A percentile compares a stretch with the other conserved stretches of the same genome.
Evolutionary conservation across 257 asterid genomes (phyloP).

Genomic region (Orobanche coerulescens): DNA sequence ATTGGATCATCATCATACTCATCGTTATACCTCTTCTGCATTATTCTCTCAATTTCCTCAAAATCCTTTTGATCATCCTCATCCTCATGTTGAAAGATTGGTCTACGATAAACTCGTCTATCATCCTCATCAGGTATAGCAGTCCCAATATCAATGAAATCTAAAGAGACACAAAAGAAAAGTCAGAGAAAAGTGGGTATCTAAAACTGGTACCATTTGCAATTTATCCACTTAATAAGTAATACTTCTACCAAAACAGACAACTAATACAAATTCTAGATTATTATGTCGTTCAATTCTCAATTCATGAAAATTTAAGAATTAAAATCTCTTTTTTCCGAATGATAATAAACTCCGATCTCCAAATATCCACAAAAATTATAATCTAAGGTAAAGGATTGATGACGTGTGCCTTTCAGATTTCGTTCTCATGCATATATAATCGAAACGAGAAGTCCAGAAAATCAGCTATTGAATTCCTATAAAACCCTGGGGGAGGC

Average conservation of each 20-base stretch:
- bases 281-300: too few species aligned
- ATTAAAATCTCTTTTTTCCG: too few species aligned
- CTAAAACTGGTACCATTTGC: too few species aligned
- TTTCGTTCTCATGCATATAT: too few species aligned
- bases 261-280: too few species aligned
- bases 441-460: neutral
- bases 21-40: conserved; percentile 68
- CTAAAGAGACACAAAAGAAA: conserved; percentile 27
- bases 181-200: neutral
- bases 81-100: conserved; percentile 76
- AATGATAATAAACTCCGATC: too few species aligned
- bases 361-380: neutral
- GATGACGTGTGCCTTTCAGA: too few species aligned
- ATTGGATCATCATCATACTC: conserved; percentile 90
- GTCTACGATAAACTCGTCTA: conserved; percentile 66
- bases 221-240: too few species aligned
- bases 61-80: conserved; percentile 62
- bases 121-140: conserved; percentile 76
- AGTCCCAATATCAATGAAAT: conserved; percentile 62
- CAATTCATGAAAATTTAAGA: too few species aligned
- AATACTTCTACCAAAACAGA: too few species aligned
- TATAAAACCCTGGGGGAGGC: neutral
- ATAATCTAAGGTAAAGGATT: too few species aligned
- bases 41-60: conserved; percentile 65
- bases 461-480: neutral